phyloP scores from a whole-genome alignment of 768 basidiomycete species.

The Pleurotus platypus region DNA sequence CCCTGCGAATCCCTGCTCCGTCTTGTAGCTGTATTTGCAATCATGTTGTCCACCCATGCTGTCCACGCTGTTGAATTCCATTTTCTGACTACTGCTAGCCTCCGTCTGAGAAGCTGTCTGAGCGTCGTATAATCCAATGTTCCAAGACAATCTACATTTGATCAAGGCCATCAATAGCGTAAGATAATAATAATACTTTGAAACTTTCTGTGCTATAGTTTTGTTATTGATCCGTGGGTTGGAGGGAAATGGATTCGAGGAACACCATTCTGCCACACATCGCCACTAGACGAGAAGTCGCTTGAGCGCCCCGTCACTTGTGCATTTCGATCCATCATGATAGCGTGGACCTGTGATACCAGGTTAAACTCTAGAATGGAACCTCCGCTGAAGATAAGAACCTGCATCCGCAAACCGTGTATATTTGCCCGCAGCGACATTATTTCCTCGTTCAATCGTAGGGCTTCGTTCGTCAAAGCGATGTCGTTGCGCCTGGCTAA shows the following conservation, averaged over 20 bases:
- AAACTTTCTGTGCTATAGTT: not conserved
- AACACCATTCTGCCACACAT: not conserved
- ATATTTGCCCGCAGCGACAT: constrained; percentile 63
- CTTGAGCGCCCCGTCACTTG: constrained; percentile 43
- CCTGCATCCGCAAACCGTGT: constrained; percentile 80
- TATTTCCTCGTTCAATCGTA: constrained; percentile 72
- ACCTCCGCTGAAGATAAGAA: constrained; percentile 24
- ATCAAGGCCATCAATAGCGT: no score
- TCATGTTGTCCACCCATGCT: no score
- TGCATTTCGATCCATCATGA: constrained; percentile 76
- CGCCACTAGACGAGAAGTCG: not conserved
- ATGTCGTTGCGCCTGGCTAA: constrained; percentile 63
- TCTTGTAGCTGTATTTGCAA: no score
- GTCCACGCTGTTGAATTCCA: no score
- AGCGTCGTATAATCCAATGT: no score
- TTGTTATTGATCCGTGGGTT: constrained; percentile 4
- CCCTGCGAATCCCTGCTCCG: no score
- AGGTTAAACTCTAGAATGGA: constrained; percentile 5
- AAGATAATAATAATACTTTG: no score
- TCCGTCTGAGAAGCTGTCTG: no score
- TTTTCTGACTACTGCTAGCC: no score
- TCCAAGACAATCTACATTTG: no score
- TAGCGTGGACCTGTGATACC: constrained; percentile 48
- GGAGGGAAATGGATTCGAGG: constrained; percentile 4
- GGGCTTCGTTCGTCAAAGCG: constrained; percentile 64